Base-by-base conservation (phyloP, 2,329 filamentous ascomycete genomes). In the Coleophoma crateriformis region DNA sequence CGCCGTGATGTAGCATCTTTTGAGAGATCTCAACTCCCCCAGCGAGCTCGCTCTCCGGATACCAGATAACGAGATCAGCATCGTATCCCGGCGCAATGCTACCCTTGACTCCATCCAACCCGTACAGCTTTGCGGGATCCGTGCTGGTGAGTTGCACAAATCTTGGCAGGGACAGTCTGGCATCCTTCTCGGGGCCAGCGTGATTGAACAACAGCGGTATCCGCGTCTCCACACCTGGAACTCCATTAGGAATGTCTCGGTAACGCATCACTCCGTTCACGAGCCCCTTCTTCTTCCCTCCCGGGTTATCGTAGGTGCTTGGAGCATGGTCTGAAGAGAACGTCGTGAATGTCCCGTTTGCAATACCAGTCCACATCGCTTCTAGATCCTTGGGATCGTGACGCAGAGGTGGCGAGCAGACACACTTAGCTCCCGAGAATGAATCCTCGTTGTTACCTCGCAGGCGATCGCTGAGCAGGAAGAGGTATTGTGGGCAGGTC, bases 401-500 rank as follows among this genome's bases (percentile, higher is more conserved):
- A 7, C 76, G 66, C 0, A 73, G 71, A 4, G 76, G 75, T 1
- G 77, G 77, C 6, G 69, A 72, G 57, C 77, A 81, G 3, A 80
- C 74, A 55, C 71, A 74, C 63, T 79, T 79, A 5, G 76, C 76
- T 13, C 76, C 77, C 53, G 73, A 71, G 53, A 76, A 75, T 17
- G 59, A 52, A 48, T 67, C 60, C 32, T 66, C 62, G 5, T 67
- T 67, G 0, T 64, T 67, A 7, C 66, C 65, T 33, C 70, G 67
- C 5, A 77, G 64, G 45, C 72, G 65, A 7, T 70, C 66, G n/a
- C 72, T 69, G 1, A 75, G 74, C n/a, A 81, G 66, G 54, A 77
- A 77, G 14, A 81, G 68, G 54, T 82, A 81, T 49, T 81, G 78
- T 3, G 78, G 78, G 58, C 78, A 81, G 1, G 78, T 82, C 60